Evolutionary conservation across 2,329 filamentous ascomycete genomes (phyloP), one percentile per base, ranked within the genome.

Genomic region (Mycosphaerella arachidis): DNA sequence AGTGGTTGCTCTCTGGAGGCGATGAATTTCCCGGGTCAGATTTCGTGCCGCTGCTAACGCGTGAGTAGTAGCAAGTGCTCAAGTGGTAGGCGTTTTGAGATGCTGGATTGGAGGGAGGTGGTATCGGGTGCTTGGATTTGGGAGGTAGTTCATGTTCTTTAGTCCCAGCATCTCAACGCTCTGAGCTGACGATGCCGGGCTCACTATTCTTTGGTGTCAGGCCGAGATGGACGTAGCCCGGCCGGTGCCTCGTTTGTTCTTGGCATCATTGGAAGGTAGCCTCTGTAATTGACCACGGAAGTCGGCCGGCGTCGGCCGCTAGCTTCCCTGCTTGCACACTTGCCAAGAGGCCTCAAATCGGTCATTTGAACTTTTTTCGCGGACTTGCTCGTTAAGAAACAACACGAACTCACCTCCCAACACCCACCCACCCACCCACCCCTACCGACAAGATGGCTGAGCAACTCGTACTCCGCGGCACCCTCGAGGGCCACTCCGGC

Each of bases 401-500:
- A 27, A 40, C 33, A 29, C 45, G 31, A 16, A 27, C 18, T 48
- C 24, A 48, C 40, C 5, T 16, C 37, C 40, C 30, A 12, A 40
- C 33, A 24, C 37, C 12, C 18, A 53, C 20, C 45, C 37, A 40
- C 40, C 40, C 4, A 18, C 24, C 24, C 40, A 43, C 48, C 24
- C 35, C 13, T 31, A 40, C 40, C 40, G 40, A 43, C 40, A 18
- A n/a, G 5, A 72, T 77, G 69, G 71, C 75, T 64, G 74, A 76
- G 66, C 72, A 77, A 65, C 72, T 77, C 65, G 75, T 78, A 64
- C 73, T 77, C 66, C 74, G 75, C 63, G 76, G 76, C 57, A 76
- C 75, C 69, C 73, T 78, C 56, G 75, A 77, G 89, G 93, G 93
- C 88, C 93, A 97, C 88, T 94, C 90, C 86, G 93, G 93, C 86